Evolutionary conservation across 768 basidiomycete species (phyloP).

Genomic region (Pisolithus albus): DNA sequence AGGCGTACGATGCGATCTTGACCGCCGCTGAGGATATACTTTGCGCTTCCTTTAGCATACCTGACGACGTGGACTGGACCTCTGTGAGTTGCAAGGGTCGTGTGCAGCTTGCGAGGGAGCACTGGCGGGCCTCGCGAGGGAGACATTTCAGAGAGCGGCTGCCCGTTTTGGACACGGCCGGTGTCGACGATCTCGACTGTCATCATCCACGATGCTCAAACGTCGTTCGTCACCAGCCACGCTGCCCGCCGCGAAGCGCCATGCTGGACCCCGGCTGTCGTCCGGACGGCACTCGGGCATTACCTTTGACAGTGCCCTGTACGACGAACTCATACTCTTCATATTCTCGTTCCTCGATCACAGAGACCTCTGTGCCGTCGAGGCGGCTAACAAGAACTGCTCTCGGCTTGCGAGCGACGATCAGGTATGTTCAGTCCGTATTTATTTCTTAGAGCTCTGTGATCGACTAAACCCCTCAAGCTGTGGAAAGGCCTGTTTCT

Average conservation of each 20-base stretch:
- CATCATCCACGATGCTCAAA: slow-evolving; percentile 45
- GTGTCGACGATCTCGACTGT: neutral
- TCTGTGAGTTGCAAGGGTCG: slow-evolving; percentile 58
- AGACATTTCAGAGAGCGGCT: slow-evolving; percentile 32
- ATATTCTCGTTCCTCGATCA: slow-evolving; percentile 68
- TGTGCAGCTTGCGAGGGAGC: slow-evolving; percentile 56
- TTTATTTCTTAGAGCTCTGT: slow-evolving; percentile 1
- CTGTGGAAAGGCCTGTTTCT: slow-evolving; percentile 69
- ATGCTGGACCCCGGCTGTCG: slow-evolving; percentile 25
- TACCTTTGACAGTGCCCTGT: slow-evolving; percentile 52
- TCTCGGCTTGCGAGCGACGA: slow-evolving; percentile 60
- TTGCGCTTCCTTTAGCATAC: slow-evolving; percentile 83
- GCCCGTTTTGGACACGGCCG: neutral
- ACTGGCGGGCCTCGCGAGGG: slow-evolving; percentile 47
- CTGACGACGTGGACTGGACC: slow-evolving; percentile 88
- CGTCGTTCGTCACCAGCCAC: slow-evolving; percentile 40
- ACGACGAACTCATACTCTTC: slow-evolving; percentile 68
- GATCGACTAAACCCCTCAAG: slow-evolving; percentile 21
- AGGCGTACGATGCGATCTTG: slow-evolving; percentile 85
- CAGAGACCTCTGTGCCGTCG: slow-evolving; percentile 59
- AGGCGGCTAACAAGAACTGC: slow-evolving; percentile 60
- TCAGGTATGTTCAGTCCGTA: slow-evolving; percentile 36
- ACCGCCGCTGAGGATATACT: slow-evolving; percentile 89
- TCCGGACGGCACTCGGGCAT: slow-evolving; percentile 13
- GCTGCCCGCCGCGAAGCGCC: slow-evolving; percentile 55